Conservation (phyloP, 768 basidiomycete species). For the Hemileccinum rubropunctum region DNA sequence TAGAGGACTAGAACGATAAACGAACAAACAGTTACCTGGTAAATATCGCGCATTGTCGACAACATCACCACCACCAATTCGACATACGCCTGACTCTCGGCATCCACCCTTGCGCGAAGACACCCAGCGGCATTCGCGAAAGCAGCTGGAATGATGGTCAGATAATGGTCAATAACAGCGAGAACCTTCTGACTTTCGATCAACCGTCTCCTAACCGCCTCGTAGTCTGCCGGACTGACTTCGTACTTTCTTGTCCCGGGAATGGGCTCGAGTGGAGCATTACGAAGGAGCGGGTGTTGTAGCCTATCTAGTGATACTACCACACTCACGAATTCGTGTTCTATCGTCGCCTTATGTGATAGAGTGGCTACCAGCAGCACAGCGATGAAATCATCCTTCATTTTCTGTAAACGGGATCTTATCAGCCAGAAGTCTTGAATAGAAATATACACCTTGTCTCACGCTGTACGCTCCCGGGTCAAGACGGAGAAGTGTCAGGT, state of each 20-base stretch:
- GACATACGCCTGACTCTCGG: constrained; percentile 38
- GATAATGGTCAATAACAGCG: constrained; percentile 6
- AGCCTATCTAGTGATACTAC: constrained; percentile 59
- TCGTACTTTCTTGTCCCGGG: constrained; percentile 24
- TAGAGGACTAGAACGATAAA: constrained; percentile 1
- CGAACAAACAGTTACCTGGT: constrained; percentile 36
- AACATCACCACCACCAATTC: constrained; percentile 46
- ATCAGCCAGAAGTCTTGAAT: not conserved
- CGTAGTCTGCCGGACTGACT: constrained; percentile 32
- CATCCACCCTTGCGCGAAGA: constrained; percentile 32
- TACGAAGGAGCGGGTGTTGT: constrained; percentile 49
- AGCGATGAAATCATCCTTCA: constrained; percentile 49
- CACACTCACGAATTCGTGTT: constrained; percentile 55
- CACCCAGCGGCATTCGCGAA: constrained; percentile 41
- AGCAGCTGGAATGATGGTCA: constrained; percentile 37
- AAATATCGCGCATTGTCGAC: constrained; percentile 48
- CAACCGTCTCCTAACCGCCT: constrained; percentile 35
- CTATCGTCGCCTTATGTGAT: constrained; percentile 45
- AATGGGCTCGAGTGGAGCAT: constrained; percentile 28
- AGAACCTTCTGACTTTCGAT: constrained; percentile 35
- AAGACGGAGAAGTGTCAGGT: constrained; percentile 51
- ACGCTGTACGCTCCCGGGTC: constrained; percentile 64
- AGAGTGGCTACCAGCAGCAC: constrained; percentile 53
- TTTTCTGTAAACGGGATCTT: constrained; percentile 32
- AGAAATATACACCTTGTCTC: constrained; percentile 19